Evolutionary conservation across 352 stramenopile species (phyloP).

Genomic region (Blastocystis sp.): DNA sequence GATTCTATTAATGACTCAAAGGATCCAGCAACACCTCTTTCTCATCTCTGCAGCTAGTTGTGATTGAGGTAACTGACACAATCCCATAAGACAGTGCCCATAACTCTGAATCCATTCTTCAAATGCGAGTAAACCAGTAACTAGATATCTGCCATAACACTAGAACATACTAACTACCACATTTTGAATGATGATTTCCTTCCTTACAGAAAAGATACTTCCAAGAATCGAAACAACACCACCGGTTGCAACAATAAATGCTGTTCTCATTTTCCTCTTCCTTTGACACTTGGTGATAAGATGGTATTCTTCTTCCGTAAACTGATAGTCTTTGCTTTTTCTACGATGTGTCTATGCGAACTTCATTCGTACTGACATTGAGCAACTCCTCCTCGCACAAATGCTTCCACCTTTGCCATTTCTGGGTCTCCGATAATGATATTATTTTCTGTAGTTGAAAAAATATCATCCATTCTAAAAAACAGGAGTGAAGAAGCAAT

Average conservation of each 20-base stretch:
- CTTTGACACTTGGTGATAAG: slow-evolving; percentile 5
- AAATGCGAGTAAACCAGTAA: neutral
- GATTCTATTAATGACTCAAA: neutral
- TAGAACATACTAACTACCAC: neutral
- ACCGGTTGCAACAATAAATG: neutral
- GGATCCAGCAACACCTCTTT: neutral
- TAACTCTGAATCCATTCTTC: neutral
- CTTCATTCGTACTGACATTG: neutral
- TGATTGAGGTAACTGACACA: slow-evolving; percentile 1
- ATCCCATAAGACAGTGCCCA: slow-evolving; percentile 6
- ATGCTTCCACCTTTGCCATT: neutral
- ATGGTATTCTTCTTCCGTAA: neutral
- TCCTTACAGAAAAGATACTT: neutral
- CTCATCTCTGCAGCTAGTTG: neutral
- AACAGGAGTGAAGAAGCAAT: neutral
- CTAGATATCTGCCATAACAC: neutral
- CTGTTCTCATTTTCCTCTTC: neutral
- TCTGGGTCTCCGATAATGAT: neutral
- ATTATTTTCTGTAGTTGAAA: neutral
- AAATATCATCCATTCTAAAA: slow-evolving; percentile 31
- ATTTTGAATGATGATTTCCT: slow-evolving; percentile 20
- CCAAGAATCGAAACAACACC: slow-evolving; percentile 6
- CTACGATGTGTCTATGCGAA: neutral
- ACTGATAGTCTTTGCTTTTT: neutral
- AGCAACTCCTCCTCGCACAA: neutral